These are phyloP conservation scores for Trypanosoma cruzi DNA, from an alignment of 208 protist genomes.

Conservation along the genomic window DNA sequence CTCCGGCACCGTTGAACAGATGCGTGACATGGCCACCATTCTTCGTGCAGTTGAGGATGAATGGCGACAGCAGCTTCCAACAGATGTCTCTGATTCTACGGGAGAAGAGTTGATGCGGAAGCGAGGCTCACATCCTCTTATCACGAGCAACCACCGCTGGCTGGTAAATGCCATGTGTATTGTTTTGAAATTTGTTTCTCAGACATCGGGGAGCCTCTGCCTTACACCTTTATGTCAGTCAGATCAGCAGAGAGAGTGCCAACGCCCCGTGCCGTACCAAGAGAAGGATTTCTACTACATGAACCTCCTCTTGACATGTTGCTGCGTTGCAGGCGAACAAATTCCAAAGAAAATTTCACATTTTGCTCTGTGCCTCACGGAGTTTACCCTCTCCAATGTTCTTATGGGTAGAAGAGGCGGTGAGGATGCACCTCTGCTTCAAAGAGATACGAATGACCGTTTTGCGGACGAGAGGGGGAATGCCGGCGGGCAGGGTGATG, in stretches of 20 bases:
- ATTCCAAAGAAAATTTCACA: conserved; percentile 1
- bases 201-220: neutral
- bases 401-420: neutral
- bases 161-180: neutral
- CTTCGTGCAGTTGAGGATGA: conserved; percentile 7
- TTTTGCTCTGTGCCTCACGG: conserved; percentile 17
- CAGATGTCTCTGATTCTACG: neutral
- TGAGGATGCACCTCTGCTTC: neutral
- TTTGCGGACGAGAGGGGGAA: neutral
- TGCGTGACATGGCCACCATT: conserved; percentile 19
- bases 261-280: neutral
- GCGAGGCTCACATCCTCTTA: neutral
- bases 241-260: neutral
- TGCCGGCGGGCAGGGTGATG: neutral
- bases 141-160: conserved; percentile 12
- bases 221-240: neutral
- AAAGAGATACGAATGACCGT: neutral
- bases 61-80: neutral
- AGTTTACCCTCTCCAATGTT: conserved; percentile 15
- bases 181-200: conserved; percentile 9
- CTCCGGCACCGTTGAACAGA: conserved; percentile 3
- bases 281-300: conserved; percentile 20
- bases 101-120: neutral
- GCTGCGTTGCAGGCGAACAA: conserved; percentile 4
- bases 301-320: conserved; percentile 17